Evolutionary conservation across 2,329 filamentous ascomycete genomes (phyloP).

Genomic region (Hypoxylon sp.): DNA sequence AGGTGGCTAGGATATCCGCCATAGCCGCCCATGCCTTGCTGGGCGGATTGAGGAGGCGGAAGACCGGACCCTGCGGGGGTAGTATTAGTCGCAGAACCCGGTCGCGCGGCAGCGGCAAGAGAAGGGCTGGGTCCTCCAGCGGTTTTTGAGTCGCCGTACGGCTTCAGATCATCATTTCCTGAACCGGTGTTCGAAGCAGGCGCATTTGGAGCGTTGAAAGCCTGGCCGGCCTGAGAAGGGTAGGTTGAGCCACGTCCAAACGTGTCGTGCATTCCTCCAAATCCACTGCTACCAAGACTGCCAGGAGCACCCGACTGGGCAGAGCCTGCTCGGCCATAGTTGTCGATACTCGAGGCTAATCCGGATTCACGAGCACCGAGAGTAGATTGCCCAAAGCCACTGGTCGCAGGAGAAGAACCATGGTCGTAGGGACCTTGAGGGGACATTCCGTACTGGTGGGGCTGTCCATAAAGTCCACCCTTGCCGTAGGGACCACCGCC

Average conservation of each 20-base stretch:
- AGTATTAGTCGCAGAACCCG: constrained; percentile 71
- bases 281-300: constrained; percentile 66
- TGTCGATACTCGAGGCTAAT: constrained; percentile 66
- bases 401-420: constrained; percentile 65
- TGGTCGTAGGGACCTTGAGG: constrained; percentile 72
- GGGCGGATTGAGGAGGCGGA: constrained; percentile 68
- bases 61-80: constrained; percentile 68
- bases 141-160: constrained; percentile 70
- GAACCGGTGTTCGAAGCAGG: constrained; percentile 63
- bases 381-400: constrained; percentile 68
- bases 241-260: constrained; percentile 69
- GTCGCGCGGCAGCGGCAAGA: constrained; percentile 68
- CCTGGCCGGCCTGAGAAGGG: constrained; percentile 69
- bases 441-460: constrained; percentile 68
- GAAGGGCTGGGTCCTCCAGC: constrained; percentile 70
- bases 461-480: constrained; percentile 69
- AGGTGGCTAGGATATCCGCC: constrained; percentile 70
- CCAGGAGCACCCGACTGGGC: constrained; percentile 66
- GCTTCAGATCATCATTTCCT: constrained; percentile 70
- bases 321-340: constrained; percentile 68
- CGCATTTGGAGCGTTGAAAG: constrained; percentile 65
- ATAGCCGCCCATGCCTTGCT: constrained; percentile 69
- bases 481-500: constrained; percentile 68
- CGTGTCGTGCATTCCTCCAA: constrained; percentile 69
- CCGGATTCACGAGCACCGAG: constrained; percentile 67